Evolutionary conservation across 2,329 filamentous ascomycete species (phyloP), one percentile per base, ranked within the genome.

Genomic region (Albophoma yamanashiensis): DNA sequence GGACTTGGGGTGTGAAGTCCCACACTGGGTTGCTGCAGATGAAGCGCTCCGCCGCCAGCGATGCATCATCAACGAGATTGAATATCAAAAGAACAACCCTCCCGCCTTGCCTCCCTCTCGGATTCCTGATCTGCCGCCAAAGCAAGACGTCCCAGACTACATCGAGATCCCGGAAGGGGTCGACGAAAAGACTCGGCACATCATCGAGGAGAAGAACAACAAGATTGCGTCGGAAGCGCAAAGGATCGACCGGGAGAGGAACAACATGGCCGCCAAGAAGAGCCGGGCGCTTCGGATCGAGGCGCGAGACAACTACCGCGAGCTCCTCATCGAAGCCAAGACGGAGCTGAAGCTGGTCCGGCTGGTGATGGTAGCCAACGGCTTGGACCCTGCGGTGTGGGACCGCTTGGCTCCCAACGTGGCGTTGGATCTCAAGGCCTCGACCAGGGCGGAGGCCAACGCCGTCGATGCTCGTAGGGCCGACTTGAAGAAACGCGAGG

Each of bases 231-330:
- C 60, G 4, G 57, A 64, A 25, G 63, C 64, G 11, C 67, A 69
- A 60, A 56, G 31, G 4, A 55, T 69, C 1, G 69, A 74, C 22
- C 66, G 70, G 2, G 60, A 67, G 50, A 66, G 74, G 5, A 77
- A 77, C 66, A 76, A 75, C 61, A 60, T 65, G 42, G 71, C 75
- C 0, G 75, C 75, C 31, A 73, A 72, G 63, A 71, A 74, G 58
- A 72, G 69, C 14, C 68, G 75, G 0, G 62, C 68, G 25, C 64
- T 67, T 25, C 67, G 73, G 0, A 59, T 70, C 34, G 73, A 74
- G 57, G 61, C 64, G 0, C 63, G 71, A 1, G 55, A 59, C 0
- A 61, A 66, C 14, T 64, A 65, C 9, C 65, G 64, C 2, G 22
- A 38, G 3, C 61, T 73, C 27, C 61, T 68, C 20, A 65, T 68